Conservation (phyloP, 1,284 basidiomycete species). For the Trichosporon sp. region DNA sequence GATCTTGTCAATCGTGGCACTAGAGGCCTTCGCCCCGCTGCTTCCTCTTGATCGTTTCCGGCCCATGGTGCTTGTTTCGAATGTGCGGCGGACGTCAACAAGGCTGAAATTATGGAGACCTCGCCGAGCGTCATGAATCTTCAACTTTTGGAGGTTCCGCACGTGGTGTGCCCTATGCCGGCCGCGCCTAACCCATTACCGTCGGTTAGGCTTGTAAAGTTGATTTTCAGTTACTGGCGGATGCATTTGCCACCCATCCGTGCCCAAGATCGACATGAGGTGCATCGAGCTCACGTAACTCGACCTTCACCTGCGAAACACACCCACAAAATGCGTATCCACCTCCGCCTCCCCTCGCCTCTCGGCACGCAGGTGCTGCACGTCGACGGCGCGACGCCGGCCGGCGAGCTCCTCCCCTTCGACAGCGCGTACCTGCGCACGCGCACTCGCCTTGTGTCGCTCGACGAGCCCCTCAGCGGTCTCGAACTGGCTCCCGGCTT, state of each 20-base stretch:
- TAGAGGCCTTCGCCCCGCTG: slow-evolving; percentile 41
- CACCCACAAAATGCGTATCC: slow-evolving; percentile 37
- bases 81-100: slow-evolving; percentile 7
- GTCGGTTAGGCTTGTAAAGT: not conserved
- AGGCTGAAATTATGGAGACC: slow-evolving; percentile 1
- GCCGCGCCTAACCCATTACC: not conserved
- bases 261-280: not conserved
- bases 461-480: slow-evolving; percentile 30
- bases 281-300: not conserved
- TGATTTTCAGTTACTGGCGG: not conserved
- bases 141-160: slow-evolving; percentile 31
- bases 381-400: slow-evolving; percentile 33
- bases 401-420: slow-evolving; percentile 32
- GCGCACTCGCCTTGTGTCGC: slow-evolving; percentile 33
- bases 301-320: not conserved
- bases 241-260: slow-evolving; percentile 9
- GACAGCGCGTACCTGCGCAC: slow-evolving; percentile 46
- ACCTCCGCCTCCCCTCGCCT: slow-evolving; percentile 50
- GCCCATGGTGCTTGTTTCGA: slow-evolving; percentile 25
- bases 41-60: slow-evolving; percentile 52
- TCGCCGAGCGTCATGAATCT: slow-evolving; percentile 14
- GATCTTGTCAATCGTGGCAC: slow-evolving; percentile 48
- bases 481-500: slow-evolving; percentile 34
- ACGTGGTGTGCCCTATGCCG: not conserved
- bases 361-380: slow-evolving; percentile 35